Base-by-base conservation (phyloP, 495 filamentous ascomycete genomes). In the Penicillium argentinense region DNA sequence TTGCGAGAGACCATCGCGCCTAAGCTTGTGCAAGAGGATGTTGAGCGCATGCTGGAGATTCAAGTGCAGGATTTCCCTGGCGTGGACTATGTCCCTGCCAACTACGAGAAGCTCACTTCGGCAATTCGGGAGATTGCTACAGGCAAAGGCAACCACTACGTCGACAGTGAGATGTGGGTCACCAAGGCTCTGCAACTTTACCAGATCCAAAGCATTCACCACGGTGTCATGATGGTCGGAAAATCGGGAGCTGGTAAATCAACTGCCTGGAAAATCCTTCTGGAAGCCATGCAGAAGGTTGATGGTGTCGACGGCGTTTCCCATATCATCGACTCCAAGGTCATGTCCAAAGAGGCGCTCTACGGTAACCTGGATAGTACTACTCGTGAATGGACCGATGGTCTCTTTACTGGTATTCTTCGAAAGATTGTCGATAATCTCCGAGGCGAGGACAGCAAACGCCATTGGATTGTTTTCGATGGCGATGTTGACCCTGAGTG, bases 161-260 rank as follows among this genome's bases (percentile, higher is more conserved):
- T 96, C 9, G 85, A 91, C 60, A 97, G 84, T 42, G 91, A 96
- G 40, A 84, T 83, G 47, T 99, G 95, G 95, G 91, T 96, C 78
- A 89, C 86, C 32, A 99, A 99, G 75, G 84, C 92, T 37, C 75
- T 97, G 5, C 93, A 99, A 59, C 80, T 99, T 5, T 96, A 91
- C 65, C 93, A 99, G 64, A 99, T 99, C 49, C 93, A 99, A 67
- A 84, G 79, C 40, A 93, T 97, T 32, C 93, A 99, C 57, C 93
- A 99, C 55, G 93, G 93, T 82, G 95, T 99, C 13, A 99, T 99
- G 95, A 97, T 97, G 93, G 93, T 99, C 5, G 93, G 93, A 32
- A 87, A 86, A 57, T 97, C 93, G 4, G 93, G 93, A 9, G 84
- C 92, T 25, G 93, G 93, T 52, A 99, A 99, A 70, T 96, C 93